These are phyloP conservation scores for Gossypium sturtianum DNA, from an alignment of 345 rosid genomes.

Conservation along the genomic window DNA sequence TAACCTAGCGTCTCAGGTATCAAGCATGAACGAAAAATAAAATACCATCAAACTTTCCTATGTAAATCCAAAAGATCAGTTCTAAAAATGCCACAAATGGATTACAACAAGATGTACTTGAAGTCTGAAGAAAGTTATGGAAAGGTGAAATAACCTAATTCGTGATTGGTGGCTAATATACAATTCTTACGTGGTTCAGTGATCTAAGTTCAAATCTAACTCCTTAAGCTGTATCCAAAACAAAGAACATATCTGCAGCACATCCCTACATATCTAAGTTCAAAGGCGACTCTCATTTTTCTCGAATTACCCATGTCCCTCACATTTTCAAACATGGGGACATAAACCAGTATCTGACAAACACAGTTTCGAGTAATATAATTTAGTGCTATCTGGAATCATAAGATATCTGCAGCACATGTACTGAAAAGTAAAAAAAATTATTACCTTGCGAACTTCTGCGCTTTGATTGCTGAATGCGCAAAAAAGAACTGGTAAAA, in stretches of 20 bases:
- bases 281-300: neutral
- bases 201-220: neutral
- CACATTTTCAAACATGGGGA: neutral
- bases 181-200: neutral
- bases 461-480: constrained; percentile 61
- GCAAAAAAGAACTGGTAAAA: constrained; percentile 53
- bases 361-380: neutral
- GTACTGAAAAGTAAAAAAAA: neutral
- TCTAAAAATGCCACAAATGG: neutral
- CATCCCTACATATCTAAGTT: neutral
- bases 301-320: neutral
- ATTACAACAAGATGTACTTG: neutral
- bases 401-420: neutral
- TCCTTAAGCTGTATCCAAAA: neutral
- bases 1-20: neutral
- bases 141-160: neutral
- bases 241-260: neutral
- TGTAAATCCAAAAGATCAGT: neutral
- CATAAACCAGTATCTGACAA: neutral
- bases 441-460: constrained; percentile 54
- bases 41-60: neutral
- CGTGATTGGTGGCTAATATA: neutral
- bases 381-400: neutral
- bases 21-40: neutral
- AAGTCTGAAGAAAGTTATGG: neutral